These are phyloP conservation scores for Mortierella sp. DNA, from an alignment of 371 early-diverging fungal species.

Conservation along the genomic window DNA sequence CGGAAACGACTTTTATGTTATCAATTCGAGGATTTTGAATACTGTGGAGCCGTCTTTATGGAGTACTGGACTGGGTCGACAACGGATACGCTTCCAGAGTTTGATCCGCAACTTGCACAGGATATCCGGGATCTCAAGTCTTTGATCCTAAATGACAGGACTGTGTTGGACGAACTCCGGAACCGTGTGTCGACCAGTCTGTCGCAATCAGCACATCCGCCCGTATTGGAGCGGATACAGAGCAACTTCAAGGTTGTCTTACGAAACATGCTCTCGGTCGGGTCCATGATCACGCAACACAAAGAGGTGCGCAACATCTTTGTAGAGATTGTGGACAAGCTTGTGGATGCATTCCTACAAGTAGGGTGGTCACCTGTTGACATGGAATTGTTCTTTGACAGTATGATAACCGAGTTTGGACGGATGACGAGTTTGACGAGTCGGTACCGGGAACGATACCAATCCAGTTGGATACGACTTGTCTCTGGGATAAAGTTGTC, in stretches of 20 bases:
- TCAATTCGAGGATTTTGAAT: constrained; percentile 64
- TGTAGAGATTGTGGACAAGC: constrained; percentile 59
- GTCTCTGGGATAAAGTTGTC: constrained; percentile 44
- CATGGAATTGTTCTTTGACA: constrained; percentile 32
- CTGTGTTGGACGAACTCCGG: constrained; percentile 46
- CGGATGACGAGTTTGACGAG: constrained; percentile 27
- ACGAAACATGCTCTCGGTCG: constrained; percentile 60
- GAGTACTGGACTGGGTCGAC: constrained; percentile 49
- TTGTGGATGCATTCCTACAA: constrained; percentile 58
- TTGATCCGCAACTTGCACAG: constrained; percentile 56
- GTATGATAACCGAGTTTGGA: constrained; percentile 31
- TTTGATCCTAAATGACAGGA: constrained; percentile 39
- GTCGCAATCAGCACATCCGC: constrained; percentile 41
- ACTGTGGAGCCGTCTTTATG: constrained; percentile 55
- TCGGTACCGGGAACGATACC: constrained; percentile 47
- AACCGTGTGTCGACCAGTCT: constrained; percentile 41
- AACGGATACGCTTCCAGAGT: constrained; percentile 45
- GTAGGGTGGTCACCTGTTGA: constrained; percentile 48
- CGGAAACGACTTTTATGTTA: constrained; percentile 63
- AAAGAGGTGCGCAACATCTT: constrained; percentile 69
- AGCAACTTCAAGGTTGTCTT: constrained; percentile 52
- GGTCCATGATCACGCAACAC: constrained; percentile 56
- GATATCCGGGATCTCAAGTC: constrained; percentile 47
- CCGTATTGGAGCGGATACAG: constrained; percentile 51
- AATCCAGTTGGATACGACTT: constrained; percentile 44